These are phyloP conservation scores for Stachybotrys chartarum DNA, from an alignment of 2,329 filamentous ascomycete genomes.

Conservation along the genomic window DNA sequence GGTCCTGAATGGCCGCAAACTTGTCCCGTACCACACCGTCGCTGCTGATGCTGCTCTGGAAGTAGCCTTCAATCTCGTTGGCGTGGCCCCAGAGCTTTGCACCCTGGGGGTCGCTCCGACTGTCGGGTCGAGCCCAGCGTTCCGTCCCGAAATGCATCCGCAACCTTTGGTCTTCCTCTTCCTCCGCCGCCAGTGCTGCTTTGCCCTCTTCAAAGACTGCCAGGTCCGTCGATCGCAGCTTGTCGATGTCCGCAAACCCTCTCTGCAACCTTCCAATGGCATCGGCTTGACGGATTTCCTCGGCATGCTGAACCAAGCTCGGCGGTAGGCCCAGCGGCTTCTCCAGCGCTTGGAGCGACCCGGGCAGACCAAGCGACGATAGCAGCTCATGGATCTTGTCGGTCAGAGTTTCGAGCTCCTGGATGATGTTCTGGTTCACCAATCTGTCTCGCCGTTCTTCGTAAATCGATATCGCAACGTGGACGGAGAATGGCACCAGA, in stretches of 20 bases:
- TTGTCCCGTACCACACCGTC: constrained; percentile 66
- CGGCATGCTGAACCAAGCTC: constrained; percentile 78
- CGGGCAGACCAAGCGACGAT: constrained; percentile 78
- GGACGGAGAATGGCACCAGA: constrained; percentile 90
- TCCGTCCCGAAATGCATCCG: constrained; percentile 79
- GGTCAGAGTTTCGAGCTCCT: constrained; percentile 75
- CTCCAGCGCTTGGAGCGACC: constrained; percentile 87
- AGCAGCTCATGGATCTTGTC: constrained; percentile 72
- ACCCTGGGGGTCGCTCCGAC: constrained; percentile 58
- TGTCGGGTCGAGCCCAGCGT: constrained; percentile 68
- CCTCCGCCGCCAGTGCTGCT: constrained; percentile 69
- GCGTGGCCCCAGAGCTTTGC: constrained; percentile 67
- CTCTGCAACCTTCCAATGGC: constrained; percentile 69
- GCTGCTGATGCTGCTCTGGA: constrained; percentile 55
- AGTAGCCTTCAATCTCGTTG: constrained; percentile 78
- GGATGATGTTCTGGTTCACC: constrained; percentile 80
- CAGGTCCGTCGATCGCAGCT: constrained; percentile 73
- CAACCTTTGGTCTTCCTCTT: constrained; percentile 72
- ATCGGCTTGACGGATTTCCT: constrained; percentile 88
- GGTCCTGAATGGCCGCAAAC: constrained; percentile 65
- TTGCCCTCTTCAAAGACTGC: constrained; percentile 78
- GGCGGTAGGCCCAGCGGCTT: constrained; percentile 89
- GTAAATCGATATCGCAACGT: constrained; percentile 92
- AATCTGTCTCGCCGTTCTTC: constrained; percentile 85
- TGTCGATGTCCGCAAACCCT: constrained; percentile 83